Evolutionary conservation across 2,329 filamentous ascomycete species (phyloP), one percentile per base, ranked within the genome.

Genomic region (Phialocephala sp.): DNA sequence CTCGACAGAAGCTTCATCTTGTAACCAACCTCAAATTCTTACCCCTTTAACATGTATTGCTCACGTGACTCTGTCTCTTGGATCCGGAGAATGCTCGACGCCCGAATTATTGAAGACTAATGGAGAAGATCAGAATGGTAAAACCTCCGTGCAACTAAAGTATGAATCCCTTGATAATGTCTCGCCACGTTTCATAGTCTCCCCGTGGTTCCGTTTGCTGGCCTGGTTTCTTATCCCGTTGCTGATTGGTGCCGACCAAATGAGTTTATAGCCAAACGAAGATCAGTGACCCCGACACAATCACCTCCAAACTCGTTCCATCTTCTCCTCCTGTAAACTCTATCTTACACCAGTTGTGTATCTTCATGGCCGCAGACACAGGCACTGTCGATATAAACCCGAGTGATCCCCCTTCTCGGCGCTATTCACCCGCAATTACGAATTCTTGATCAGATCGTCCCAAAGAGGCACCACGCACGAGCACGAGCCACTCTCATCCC

Each of bases 401-500:
- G 32, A 9, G 36, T 43, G 35, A 37, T 54, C 45, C 45, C 4
- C 22, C 45, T 18, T 15, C n/a, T 41, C 27, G 37, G 18, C 32
- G 15, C 39, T 39, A 57, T 20, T 64, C 57, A 41, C 22, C 47
- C 45, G 59, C 63, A 61, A 61, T 61, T 65, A 59, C 63, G 36
- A 47, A 47, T 39, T 20, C 52, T 39, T 55, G 35, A 55, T 22
- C 32, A 37, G 54, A 59, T 54, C 41, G 15, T 36, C 64, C 63
- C 60, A 66, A 64, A 65, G 50, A 52, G 59, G 67, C 41, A 64
- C 61, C 52, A 39, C 41, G 61, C 36, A n/a, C 32, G 62, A 58
- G 68, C 68, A 68, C 68, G 66, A 68, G 68, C 66, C 66, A 69
- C 57, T 59, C 56, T 47, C 35, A 35, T n/a, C 36, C 43, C 37